These are phyloP conservation scores for Rhodomyrtus tomentosa DNA, from an alignment of 345 rosid species.

Conservation along the genomic window DNA sequence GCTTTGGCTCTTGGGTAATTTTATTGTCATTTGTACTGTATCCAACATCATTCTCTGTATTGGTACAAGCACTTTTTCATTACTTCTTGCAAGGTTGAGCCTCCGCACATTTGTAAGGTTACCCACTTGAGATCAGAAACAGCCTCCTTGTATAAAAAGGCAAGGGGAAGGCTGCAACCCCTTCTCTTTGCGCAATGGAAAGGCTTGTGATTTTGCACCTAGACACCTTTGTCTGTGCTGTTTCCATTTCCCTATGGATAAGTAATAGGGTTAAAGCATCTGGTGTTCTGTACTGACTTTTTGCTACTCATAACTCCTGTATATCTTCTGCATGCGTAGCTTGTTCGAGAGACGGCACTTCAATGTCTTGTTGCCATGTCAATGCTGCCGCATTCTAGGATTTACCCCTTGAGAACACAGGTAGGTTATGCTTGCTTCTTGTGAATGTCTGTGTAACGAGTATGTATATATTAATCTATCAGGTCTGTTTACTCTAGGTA, in stretches of 20 bases:
- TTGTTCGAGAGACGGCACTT: constrained; percentile 78
- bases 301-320: neutral
- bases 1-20: neutral
- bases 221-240: neutral
- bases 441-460: neutral
- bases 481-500: constrained; percentile 25
- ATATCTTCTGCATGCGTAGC: constrained; percentile 22
- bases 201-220: neutral
- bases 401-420: constrained; percentile 68
- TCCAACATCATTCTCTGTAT: neutral
- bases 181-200: neutral
- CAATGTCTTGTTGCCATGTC: constrained; percentile 72
- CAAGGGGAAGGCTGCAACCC: neutral
- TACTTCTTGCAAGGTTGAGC: neutral
- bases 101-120: neutral
- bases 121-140: neutral
- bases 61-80: neutral
- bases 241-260: neutral
- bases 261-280: neutral
- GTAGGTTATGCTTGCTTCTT: constrained; percentile 15
- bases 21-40: neutral
- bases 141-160: neutral
- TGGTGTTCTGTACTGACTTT: neutral
- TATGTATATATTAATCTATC: neutral
- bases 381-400: constrained; percentile 53